phyloP scores from a whole-genome alignment of 2,329 filamentous ascomycete genomes.

The Penicillium sp. region DNA sequence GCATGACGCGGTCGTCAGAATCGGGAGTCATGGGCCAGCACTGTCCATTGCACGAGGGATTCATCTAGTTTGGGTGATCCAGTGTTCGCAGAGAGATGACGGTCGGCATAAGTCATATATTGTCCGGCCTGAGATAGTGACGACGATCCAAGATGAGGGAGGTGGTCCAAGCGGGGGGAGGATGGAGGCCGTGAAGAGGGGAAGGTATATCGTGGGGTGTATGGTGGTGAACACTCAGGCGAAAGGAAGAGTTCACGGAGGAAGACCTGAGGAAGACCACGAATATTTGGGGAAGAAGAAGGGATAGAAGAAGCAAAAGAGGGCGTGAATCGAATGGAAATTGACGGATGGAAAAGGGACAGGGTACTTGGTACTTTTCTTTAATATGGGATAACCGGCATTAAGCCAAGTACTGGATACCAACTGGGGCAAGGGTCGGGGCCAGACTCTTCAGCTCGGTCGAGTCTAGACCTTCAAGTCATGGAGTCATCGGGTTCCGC shows the following conservation, averaged over 20 bases:
- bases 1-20: slow-evolving; percentile 31
- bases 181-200: slow-evolving; percentile 3
- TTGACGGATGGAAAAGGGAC: slow-evolving; percentile 11
- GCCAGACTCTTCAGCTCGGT: slow-evolving; percentile 17
- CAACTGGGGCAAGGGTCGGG: slow-evolving; percentile 9
- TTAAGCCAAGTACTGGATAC: slow-evolving; percentile 15
- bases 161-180: slow-evolving; percentile 2
- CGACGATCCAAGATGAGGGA: neutral
- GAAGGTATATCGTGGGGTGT: too few relatives aligned
- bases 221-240: slow-evolving; percentile 13
- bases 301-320: slow-evolving; percentile 17
- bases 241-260: slow-evolving; percentile 15
- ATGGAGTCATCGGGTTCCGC: slow-evolving; percentile 24
- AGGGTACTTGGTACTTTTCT: slow-evolving; percentile 21
- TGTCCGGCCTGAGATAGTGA: neutral
- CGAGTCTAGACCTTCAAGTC: slow-evolving; percentile 26
- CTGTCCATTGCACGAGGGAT: slow-evolving; percentile 33
- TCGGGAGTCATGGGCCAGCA: slow-evolving; percentile 24
- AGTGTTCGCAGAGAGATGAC: slow-evolving; percentile 14
- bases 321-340: slow-evolving; percentile 20
- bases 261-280: slow-evolving; percentile 16
- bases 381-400: slow-evolving; percentile 1
- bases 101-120: slow-evolving; percentile 18
- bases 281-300: slow-evolving; percentile 9
- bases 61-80: slow-evolving; percentile 31